Base-by-base conservation (phyloP, 2,329 filamentous ascomycete species). In the Fusarium palustre region DNA sequence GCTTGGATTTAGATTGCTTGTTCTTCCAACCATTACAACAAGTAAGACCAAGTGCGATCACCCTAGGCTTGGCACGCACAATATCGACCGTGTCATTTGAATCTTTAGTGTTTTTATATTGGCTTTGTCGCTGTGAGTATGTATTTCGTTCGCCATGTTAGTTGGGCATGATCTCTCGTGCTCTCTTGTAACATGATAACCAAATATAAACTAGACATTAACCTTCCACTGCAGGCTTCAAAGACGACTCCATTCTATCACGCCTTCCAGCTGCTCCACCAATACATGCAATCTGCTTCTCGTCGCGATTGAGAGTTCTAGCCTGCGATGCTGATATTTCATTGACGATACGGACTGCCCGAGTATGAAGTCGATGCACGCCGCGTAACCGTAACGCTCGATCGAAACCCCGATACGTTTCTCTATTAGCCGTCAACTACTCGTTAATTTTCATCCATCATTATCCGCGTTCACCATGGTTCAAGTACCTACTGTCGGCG, bases 401-500 rank as follows among this genome's bases (percentile, higher is more conserved):
- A 66, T 46, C 71, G 59, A 73, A 24, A 41, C 16, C 52, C 57
- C 61, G 46, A 60, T 59, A 64, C 67, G 47, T 50, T 61, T 34
- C 43, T 52, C 53, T 41, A 36, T 48, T 28, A 38, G 31, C 38
- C n/a, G 48, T 31, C 33, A 50, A 52, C 45, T 56, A 70, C 48
- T 61, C 50, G 46, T 31, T 43, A 49, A 49, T 55, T 47, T 36
- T 55, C 55, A 49, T 58, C 28, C 38, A 56, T 43, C 46, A 57
- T 38, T 24, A 34, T 60, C 38, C 54, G 34, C 64, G 57, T 60
- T 55, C 74, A 74, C 66, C 66, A 83, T 83, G 80, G 82, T 80
- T 59, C 78, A 82, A 61, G 78, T 77, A 46, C 76, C 81, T 68
- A 80, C 77, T 59, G 75, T 78, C 63, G 77, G 77, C 72, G 77